phyloP scores from a whole-genome alignment of 2,329 filamentous ascomycete species.

The Didymella segeticola region DNA sequence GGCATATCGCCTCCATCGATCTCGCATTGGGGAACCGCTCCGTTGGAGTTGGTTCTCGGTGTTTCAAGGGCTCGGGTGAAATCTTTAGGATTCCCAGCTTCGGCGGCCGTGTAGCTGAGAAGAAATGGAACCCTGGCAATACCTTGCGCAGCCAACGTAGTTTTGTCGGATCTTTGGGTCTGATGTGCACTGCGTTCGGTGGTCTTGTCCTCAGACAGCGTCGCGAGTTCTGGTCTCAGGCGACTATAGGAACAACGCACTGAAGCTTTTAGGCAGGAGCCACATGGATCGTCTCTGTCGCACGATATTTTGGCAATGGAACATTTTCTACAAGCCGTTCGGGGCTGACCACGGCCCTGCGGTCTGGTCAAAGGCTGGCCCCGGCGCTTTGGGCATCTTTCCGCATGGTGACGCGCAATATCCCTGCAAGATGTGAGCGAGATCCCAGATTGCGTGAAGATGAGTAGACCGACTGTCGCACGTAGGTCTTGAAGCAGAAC shows the following conservation, averaged over 20 bases:
- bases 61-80: conserved; percentile 1
- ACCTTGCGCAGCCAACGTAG: not conserved
- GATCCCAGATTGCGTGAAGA: not conserved
- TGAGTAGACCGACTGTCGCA: not conserved
- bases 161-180: not conserved
- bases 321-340: conserved; percentile 3
- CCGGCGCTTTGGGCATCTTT: not conserved
- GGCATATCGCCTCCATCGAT: not conserved
- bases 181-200: not conserved
- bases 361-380: not conserved
- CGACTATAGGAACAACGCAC: conserved; percentile 2
- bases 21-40: not conserved
- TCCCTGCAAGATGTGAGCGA: not conserved
- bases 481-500: not conserved
- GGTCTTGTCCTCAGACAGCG: not conserved
- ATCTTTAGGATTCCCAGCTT: not conserved
- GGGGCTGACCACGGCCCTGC: conserved; percentile 3
- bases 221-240: not conserved
- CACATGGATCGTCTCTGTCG: not conserved
- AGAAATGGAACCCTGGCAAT: not conserved
- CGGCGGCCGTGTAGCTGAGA: conserved; percentile 1
- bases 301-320: not conserved
- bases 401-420: conserved; percentile 5
- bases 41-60: not conserved
- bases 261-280: not conserved